Base-by-base conservation (phyloP, 495 filamentous ascomycete genomes). In the Aspergillus coremiiformis region DNA sequence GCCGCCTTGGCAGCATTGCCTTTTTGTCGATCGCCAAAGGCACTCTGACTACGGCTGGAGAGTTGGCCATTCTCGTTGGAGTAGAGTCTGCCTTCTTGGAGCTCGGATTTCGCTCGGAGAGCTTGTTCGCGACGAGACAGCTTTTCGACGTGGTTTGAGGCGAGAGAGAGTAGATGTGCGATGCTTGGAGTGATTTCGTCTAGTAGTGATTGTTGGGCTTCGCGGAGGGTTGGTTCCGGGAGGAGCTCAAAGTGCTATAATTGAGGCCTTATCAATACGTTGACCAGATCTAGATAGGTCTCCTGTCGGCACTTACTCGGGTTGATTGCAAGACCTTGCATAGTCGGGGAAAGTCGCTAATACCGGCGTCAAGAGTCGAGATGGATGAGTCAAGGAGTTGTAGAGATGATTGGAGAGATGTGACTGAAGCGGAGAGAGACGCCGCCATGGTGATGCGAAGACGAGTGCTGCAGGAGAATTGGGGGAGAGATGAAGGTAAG, bases 181-280 rank as follows among this genome's bases (percentile, higher is more conserved):
- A 92, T 83, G 67, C 87, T 87, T 12, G 87, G 87, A 12, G 78
- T 79, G 48, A 92, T 86, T 63, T 89, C 84, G 53, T 83, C 80
- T 22, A 83, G 77, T 20, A 92, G 78, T 22, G 79, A 68, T 44
- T 77, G 70, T 71, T 92, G 87, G 0, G 87, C 87, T 57, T 81
- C 66, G 51, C 75, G 74, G 20, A 92, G 75, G 41, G 81, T 80
- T 22, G 81, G 76, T 58, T 85, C 81, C 21, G 87, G 80, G 30
- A 88, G 80, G 30, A 90, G 77, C 64, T 92, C 87, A 66, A 90
- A 92, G 69, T 90, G 87, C 84, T 88, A 56, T 37, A 42, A n/a
- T 27, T 41, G 15, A 2, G 43, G 11, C 8, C n/a, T 42, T 46
- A 39, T 26, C 46, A 37, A 15, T 30, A 47, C 44, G 22, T 22